Evolutionary conservation across 306 rosid species (phyloP).

Genomic region (apple (Malus domestica)): DNA sequence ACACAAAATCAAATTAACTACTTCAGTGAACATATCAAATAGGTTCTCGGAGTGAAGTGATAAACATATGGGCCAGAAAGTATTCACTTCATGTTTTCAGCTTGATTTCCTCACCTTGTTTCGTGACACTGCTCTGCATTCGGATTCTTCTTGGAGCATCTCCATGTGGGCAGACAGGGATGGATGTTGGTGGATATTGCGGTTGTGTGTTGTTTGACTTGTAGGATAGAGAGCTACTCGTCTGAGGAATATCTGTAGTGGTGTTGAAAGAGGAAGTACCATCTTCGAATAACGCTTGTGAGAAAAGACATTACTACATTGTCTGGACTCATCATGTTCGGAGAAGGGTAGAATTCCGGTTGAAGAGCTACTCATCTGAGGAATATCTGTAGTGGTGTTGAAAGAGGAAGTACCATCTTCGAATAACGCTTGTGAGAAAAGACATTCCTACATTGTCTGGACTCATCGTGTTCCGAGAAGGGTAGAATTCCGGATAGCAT

Average conservation of each 20-base stretch:
- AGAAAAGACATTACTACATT: not conserved
- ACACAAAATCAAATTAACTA: slow-evolving; percentile 10
- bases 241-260: not conserved
- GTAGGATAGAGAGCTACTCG: not conserved
- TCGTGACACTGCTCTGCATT: not conserved
- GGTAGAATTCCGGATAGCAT: not conserved
- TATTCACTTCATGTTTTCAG: not conserved
- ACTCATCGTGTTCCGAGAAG: not conserved
- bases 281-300: slow-evolving; percentile 2
- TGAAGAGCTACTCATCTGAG: not conserved
- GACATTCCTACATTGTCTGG: not conserved
- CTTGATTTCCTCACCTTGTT: slow-evolving; percentile 37
- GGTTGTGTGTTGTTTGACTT: not conserved
- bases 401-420: slow-evolving; percentile 21
- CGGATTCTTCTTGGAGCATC: not conserved
- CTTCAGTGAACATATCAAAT: not conserved
- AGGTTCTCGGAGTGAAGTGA: not conserved
- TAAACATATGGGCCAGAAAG: not conserved
- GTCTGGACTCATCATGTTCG: not conserved
- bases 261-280: slow-evolving; percentile 25
- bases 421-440: not conserved
- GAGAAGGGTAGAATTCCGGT: not conserved
- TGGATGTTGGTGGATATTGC: not conserved
- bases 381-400: slow-evolving; percentile 5
- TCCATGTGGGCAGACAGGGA: not conserved